Evolutionary conservation across 345 rosid species (phyloP).

Genomic region (Stellera chamaejasme): DNA sequence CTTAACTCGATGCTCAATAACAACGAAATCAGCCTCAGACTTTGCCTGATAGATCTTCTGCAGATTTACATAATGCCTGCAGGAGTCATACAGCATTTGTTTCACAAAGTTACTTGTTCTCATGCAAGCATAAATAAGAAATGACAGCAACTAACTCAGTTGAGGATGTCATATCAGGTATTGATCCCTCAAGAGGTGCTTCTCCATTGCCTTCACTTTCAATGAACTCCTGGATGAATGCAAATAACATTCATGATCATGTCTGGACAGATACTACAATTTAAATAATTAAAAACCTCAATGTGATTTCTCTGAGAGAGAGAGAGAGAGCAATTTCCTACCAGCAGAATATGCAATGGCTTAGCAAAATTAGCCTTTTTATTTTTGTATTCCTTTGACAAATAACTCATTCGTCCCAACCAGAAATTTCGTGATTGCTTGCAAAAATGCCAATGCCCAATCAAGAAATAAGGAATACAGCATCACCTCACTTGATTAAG

Average conservation of each 20-base stretch:
- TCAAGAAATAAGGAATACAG: background rate
- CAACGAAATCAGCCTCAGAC: constrained; percentile 87
- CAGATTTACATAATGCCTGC: constrained; percentile 77
- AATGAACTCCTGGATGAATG: constrained; percentile 66
- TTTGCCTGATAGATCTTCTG: constrained; percentile 87
- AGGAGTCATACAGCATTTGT: background rate
- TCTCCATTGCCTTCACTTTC: constrained; percentile 81
- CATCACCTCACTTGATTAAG: constrained; percentile 11
- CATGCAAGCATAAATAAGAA: background rate
- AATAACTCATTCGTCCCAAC: too few species aligned
- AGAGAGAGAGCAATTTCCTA: too few species aligned
- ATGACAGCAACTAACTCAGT: constrained; percentile 62
- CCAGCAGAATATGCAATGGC: too few species aligned
- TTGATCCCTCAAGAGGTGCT: constrained; percentile 96
- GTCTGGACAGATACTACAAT: too few species aligned
- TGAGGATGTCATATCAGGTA: constrained; percentile 99
- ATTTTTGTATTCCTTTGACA: too few species aligned
- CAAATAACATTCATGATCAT: too few species aligned
- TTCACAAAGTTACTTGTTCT: background rate
- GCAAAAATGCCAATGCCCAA: background rate
- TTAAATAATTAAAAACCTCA: too few species aligned
- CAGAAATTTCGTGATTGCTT: too few species aligned
- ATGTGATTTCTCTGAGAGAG: too few species aligned
- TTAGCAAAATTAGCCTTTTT: constrained; percentile 7
- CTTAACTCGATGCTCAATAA: constrained; percentile 55